Base-by-base conservation (phyloP, 768 basidiomycete genomes). In the Boletus coccyginus region DNA sequence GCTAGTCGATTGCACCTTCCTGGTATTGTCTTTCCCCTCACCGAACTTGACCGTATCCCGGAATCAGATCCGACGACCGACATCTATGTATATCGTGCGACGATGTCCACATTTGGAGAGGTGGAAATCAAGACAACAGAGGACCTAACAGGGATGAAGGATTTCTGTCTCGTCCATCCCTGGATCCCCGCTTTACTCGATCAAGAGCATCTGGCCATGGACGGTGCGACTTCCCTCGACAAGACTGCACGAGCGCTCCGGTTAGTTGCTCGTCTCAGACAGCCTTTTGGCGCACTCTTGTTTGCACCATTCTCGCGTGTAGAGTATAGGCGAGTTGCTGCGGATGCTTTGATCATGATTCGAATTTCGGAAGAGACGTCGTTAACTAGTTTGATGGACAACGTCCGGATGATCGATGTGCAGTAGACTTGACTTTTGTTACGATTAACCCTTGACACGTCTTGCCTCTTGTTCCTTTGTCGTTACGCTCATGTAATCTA, bases 241-340 rank as follows among this genome's bases (percentile, higher is more conserved):
- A 27, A 27, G 29, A 39, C 17, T 2, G 43, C 44, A 2, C 40
- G 12, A 2, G 56, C 52, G 6, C 50, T 43, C 1, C 46, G 61
- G 5, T 11, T 52, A 0, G 27, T 58, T 13, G 50, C 41, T 7
- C 53, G 60, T 12, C 40, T 61, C 6, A 43, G 19, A 7, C 55
- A 57, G 16, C 19, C 41, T 2, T 63, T 63, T n/a, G 45, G 62
- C 0, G 36, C 49, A 8, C 41, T 64, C 9, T 44, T 65, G 29
- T 38, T 64, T 2, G 29, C 12, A 1, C 52, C 40, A 5, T 2
- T 48, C 7, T 27, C 36, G 5, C 42, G 36, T 5, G 38, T 17
- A 0, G 50, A 48, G n/a, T 57, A 66, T n/a, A 50, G n/a, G 21
- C 58, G 61, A 2, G 53, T 66, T 1, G 64, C 64, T 0, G 38